Percentiles rank a stretch among this genome's conserved stretches.
Conservation (phyloP, 179 eudicot genomes). For the Drosera spatulata region DNA sequence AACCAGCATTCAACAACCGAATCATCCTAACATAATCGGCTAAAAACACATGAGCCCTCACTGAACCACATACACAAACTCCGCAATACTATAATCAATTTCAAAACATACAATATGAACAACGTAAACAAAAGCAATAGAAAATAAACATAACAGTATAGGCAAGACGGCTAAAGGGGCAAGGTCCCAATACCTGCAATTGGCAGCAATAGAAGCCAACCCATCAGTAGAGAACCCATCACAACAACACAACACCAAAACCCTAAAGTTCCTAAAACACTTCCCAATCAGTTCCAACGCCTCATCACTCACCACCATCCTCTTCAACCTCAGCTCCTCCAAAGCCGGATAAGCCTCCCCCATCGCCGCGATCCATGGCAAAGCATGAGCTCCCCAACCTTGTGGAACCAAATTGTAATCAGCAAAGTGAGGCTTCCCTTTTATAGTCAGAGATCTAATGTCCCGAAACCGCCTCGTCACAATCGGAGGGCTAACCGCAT, state of each 20-base stretch:
- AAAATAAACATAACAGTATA: neutral
- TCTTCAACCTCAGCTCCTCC: constrained; percentile 74
- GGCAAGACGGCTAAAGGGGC: neutral
- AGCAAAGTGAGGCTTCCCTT: constrained; percentile 97
- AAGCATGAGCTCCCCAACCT: constrained; percentile 81
- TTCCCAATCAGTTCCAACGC: constrained; percentile 55
- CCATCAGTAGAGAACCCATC: constrained; percentile 88
- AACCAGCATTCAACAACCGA: neutral
- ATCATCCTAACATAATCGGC: neutral
- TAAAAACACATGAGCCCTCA: neutral
- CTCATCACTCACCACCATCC: constrained; percentile 91
- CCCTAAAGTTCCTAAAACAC: constrained; percentile 48
- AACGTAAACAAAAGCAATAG: neutral
- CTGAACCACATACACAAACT: neutral
- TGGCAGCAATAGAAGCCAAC: constrained; percentile 76
- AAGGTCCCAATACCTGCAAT: constrained; percentile 51
- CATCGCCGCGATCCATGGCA: constrained; percentile 62
- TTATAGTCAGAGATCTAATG: constrained; percentile 53
- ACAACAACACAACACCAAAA: constrained; percentile 64
- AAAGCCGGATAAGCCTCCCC: constrained; percentile 45
- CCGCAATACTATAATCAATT: neutral
- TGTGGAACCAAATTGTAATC: constrained; percentile 90
- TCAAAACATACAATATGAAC: too few species aligned
- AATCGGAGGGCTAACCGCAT: constrained; percentile 53
- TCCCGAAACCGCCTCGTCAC: constrained; percentile 57